Evolutionary conservation across 371 early-diverging fungal genomes (phyloP), one percentile per base, ranked within the genome.

Genomic region (Mortierella sp.): DNA sequence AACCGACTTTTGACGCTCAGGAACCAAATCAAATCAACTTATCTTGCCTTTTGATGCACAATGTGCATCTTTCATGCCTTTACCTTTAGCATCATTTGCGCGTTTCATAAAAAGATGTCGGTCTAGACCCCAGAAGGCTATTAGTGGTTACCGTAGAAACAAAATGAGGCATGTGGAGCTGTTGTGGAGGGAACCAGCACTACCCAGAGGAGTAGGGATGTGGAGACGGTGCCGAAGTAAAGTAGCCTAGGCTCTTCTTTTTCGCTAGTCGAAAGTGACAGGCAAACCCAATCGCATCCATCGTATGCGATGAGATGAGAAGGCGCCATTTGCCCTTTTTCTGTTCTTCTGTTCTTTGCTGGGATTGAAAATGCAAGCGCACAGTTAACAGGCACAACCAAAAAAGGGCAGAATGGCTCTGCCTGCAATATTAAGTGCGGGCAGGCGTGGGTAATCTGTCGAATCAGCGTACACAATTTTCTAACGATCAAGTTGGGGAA

Each of bases 361-460:
- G 76, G 70, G 76, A 71, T 75, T 76, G 76, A 75, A 79, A 48
- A 44, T 31, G n/a, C 31, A n/a, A 48, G 58, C 31, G 38, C 47
- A 54, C 10, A 38, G 31, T 24, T 72, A 52, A 28, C 52, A 44
- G 74, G 6, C 26, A 38, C 42, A 65, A 38, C 42, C 73, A 48
- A 21, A 54, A 54, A 54, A 54, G 72, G 45, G 45, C 72, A 6
- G 72, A 47, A 47, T 65, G 68, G 42, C 68, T n/a, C 21, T 10
- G 42, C 1, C 57, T 63, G 34, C 31, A 63, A 60, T 31, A 50
- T 16, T 2, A 60, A 60, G 7, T 28, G 63, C 31, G 63, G 31
- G 63, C 63, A 60, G 63, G 63, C 6, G 13, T 28, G 11, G 26
- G 10, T 38, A 5, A 47, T 0, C 47, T 47, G 34, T 63, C 63